Evolutionary conservation across 2,329 filamentous ascomycete genomes (phyloP).

Genomic region (Aspergillus texensis): DNA sequence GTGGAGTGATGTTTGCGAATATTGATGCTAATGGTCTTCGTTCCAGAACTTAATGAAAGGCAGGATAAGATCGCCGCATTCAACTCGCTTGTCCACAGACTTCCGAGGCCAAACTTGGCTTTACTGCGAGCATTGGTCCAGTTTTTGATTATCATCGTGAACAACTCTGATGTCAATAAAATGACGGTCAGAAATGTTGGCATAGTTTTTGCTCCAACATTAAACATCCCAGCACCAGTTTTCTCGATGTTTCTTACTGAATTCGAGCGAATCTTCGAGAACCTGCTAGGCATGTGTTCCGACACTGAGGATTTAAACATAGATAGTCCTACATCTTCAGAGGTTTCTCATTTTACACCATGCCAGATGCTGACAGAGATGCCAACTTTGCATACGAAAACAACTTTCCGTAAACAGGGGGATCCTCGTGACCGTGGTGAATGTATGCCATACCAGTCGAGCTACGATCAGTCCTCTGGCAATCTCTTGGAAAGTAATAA

Average conservation of each 20-base stretch:
- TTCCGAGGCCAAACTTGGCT: constrained; percentile 79
- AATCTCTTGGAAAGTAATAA: constrained; percentile 31
- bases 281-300: constrained; percentile 54
- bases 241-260: constrained; percentile 94
- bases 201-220: constrained; percentile 95
- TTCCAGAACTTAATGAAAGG: constrained; percentile 69
- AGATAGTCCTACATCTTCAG: constrained; percentile 47
- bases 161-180: constrained; percentile 88
- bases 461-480: constrained; percentile 46
- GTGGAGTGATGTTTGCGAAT: not conserved
- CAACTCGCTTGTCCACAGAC: constrained; percentile 74
- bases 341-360: constrained; percentile 65
- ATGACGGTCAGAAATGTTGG: constrained; percentile 98
- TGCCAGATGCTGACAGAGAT: constrained; percentile 68
- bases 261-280: constrained; percentile 81
- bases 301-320: constrained; percentile 48
- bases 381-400: constrained; percentile 65
- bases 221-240: constrained; percentile 93
- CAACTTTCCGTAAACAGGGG: constrained; percentile 47
- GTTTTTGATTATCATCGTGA: constrained; percentile 89
- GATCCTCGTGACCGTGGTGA: constrained; percentile 28
- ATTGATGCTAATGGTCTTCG: constrained; percentile 10
- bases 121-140: constrained; percentile 82
- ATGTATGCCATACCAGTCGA: constrained; percentile 47
- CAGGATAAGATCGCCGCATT: constrained; percentile 76